Percentiles rank a stretch among this genome's conserved stretches.
phyloP scores from a whole-genome alignment of 2,329 filamentous ascomycete genomes.

The Decorospora gaudefroyi region DNA sequence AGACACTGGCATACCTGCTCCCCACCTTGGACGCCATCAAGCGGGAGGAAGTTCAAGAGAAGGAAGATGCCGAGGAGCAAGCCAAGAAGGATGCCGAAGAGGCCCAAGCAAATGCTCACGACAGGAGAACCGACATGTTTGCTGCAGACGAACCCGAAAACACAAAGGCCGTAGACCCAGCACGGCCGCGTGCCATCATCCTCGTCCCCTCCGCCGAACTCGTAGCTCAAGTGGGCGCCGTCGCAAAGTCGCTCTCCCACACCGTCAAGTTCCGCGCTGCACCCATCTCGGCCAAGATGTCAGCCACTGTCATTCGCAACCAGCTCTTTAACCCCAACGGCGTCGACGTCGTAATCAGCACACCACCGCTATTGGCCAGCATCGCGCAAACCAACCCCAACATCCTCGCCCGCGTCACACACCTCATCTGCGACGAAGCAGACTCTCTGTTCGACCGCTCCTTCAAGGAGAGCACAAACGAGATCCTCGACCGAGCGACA shows the following conservation, averaged over 20 bases:
- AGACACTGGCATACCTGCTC: constrained; percentile 89
- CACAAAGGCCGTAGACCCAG: constrained; percentile 68
- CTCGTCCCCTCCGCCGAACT: constrained; percentile 92
- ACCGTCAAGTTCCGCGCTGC: constrained; percentile 84
- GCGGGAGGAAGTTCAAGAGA: constrained; percentile 63
- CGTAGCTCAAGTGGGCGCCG: constrained; percentile 79
- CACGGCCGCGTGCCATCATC: constrained; percentile 80
- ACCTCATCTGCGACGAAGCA: constrained; percentile 91
- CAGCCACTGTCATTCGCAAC: constrained; percentile 77
- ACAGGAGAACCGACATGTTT: constrained; percentile 57
- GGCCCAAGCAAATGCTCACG: constrained; percentile 34
- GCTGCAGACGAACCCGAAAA: constrained; percentile 63
- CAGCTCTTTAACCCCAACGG: constrained; percentile 79
- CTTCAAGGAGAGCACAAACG: constrained; percentile 80
- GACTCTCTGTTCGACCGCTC: constrained; percentile 94
- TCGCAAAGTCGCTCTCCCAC: constrained; percentile 83
- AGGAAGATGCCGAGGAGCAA: constrained; percentile 54
- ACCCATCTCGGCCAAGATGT: constrained; percentile 77
- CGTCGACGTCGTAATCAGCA: constrained; percentile 83
- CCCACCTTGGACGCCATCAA: constrained; percentile 87
- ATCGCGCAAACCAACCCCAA: constrained; percentile 90
- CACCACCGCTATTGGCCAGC: constrained; percentile 84
- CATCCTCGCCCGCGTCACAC: constrained; percentile 85
- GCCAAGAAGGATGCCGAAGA: constrained; percentile 58
- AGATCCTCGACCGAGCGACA: constrained; percentile 78